These are phyloP conservation scores for Stylosanthes scabra DNA, from an alignment of 331 rosid species.

Conservation along the genomic window DNA sequence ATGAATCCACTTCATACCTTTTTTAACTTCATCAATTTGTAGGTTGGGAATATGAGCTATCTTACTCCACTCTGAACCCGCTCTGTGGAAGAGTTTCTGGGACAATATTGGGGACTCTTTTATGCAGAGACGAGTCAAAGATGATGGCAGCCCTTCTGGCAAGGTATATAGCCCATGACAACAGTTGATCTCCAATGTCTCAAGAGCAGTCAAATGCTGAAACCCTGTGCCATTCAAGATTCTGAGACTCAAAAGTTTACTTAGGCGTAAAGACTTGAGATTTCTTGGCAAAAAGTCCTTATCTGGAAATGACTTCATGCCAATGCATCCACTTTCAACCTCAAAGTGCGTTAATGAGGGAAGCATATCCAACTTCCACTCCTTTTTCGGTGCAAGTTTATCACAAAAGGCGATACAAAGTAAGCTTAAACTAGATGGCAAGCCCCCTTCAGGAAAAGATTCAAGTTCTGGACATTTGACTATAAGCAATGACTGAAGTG, in stretches of 20 bases:
- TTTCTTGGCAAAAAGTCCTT: background rate
- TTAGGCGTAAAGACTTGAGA: conserved; percentile 3
- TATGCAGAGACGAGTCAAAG: background rate
- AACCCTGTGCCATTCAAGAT: background rate
- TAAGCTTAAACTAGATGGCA: background rate
- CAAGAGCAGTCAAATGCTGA: background rate
- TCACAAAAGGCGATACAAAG: conserved; percentile 1
- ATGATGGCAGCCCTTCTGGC: conserved; percentile 15
- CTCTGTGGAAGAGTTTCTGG: background rate
- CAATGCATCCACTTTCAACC: conserved; percentile 14
- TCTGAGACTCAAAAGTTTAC: background rate
- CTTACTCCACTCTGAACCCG: background rate
- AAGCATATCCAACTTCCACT: conserved; percentile 12
- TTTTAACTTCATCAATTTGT: background rate
- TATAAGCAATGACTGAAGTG: background rate
- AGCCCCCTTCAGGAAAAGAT: background rate
- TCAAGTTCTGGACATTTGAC: conserved; percentile 12
- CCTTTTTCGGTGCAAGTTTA: conserved; percentile 8
- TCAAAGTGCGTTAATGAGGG: background rate
- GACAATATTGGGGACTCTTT: background rate
- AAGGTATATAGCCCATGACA: background rate
- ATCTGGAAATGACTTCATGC: conserved; percentile 4
- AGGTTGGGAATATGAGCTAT: conserved; percentile 7
- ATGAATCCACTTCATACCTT: background rate
- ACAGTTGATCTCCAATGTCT: conserved; percentile 14